Percentiles rank a stretch among this genome's conserved stretches.
Conservation (phyloP, 768 basidiomycete species). For the Sporobolomyces pararoseus region DNA sequence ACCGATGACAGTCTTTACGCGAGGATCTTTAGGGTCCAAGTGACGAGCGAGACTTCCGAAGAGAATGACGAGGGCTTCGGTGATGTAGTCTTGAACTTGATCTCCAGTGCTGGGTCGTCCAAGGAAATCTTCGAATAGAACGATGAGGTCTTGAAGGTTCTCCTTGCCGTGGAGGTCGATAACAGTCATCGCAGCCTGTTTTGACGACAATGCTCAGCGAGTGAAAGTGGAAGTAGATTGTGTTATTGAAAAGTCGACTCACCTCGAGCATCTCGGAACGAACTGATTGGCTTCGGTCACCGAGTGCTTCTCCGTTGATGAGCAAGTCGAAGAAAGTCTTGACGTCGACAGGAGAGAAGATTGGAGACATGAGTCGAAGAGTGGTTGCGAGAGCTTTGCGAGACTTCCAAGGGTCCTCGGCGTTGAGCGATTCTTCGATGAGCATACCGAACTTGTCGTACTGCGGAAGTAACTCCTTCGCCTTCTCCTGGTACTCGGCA, state of each 20-base stretch:
- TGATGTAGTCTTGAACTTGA: slow-evolving; percentile 72
- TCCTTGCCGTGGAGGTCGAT: slow-evolving; percentile 77
- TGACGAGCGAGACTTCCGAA: slow-evolving; percentile 89
- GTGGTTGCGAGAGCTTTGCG: slow-evolving; percentile 69
- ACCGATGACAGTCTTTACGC: slow-evolving; percentile 76
- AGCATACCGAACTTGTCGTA: slow-evolving; percentile 94
- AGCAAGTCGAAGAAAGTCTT: slow-evolving; percentile 76
- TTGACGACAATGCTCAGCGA: background rate
- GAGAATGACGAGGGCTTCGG: slow-evolving; percentile 90
- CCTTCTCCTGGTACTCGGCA: slow-evolving; percentile 79
- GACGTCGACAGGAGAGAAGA: slow-evolving; percentile 62
- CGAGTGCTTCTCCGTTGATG: slow-evolving; percentile 77
- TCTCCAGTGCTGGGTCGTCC: slow-evolving; percentile 51
- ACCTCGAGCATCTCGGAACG: slow-evolving; percentile 70
- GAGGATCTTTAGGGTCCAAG: slow-evolving; percentile 68
- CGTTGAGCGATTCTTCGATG: slow-evolving; percentile 69
- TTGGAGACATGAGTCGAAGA: slow-evolving; percentile 65
- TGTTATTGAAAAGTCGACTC: slow-evolving; percentile 10
- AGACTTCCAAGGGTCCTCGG: slow-evolving; percentile 80
- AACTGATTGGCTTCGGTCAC: slow-evolving; percentile 76
- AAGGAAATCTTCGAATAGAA: slow-evolving; percentile 75
- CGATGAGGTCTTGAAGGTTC: slow-evolving; percentile 68
- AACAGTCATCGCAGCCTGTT: slow-evolving; percentile 66
- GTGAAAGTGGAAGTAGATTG: background rate
- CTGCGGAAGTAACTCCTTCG: slow-evolving; percentile 80